Evolutionary conservation across 106 monocot genomes (phyloP), one percentile per base, ranked within the genome.

Genomic region (Acorus calamus): DNA sequence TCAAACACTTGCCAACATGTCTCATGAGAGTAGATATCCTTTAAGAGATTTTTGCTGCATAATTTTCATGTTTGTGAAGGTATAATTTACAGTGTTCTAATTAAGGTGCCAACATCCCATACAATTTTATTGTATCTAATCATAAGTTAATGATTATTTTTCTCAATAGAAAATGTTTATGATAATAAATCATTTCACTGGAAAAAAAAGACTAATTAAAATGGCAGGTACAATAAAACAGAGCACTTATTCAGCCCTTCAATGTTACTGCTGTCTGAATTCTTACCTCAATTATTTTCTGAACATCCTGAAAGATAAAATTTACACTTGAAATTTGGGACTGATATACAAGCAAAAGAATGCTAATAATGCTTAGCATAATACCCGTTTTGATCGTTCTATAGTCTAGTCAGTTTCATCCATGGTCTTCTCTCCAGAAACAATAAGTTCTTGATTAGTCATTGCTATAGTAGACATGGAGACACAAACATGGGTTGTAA

Each of bases 401-500:
- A 96, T 96, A 51, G 90, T 82, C 69, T 96, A 90, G 69, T 96
- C 94, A 49, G 90, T 96, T 54, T 96, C 82, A 69, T 90, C 90
- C 86, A 96, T 90, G 6, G 70, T 68, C 65, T 82, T 90, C 61
- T 52, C 87, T 65, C 94, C 94, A 66, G 73, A 68, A 78, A 66
- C 50, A 41, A 96, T 66, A 58, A 96, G 84, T 73, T 96, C 81
- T 64, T 84, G 90, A 80, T 90, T 96, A 28, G 80, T 66, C 94
- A 96, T 90, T 72, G 78, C 94, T 96, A 77, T 63, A 78, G 28
- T 42, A 69, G 14, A 56, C 41, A 66, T 12, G 53, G 8, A 44
- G 14, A 8, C 28, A n/a, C 14, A 49, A 48, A 55, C 46, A 28
- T 0, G 28, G 28, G 10, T 61, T 61, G 8, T 2, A 10, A 61